Conservation (phyloP, 2,329 filamentous ascomycete species). For the Epichloe elymi region DNA sequence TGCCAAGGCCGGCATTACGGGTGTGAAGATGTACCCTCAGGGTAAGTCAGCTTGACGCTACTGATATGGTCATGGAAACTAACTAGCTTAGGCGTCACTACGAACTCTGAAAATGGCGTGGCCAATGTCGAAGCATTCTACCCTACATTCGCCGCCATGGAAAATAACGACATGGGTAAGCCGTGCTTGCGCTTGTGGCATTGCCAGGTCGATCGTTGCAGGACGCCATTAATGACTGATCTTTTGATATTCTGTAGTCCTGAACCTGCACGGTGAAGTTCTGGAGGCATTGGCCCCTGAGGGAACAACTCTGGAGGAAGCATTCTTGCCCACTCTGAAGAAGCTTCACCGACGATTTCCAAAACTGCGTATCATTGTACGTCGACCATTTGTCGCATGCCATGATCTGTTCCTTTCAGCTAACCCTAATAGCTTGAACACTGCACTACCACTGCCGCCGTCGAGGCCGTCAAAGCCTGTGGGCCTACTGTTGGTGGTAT, state of each 20-base stretch:
- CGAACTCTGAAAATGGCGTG: slow-evolving; percentile 57
- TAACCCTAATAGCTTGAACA: slow-evolving; percentile 48
- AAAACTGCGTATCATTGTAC: slow-evolving; percentile 41
- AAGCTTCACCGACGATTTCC: slow-evolving; percentile 66
- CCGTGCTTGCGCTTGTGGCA: background rate
- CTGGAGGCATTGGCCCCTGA: slow-evolving; percentile 35
- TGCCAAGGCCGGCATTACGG: slow-evolving; percentile 54
- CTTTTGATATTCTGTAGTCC: slow-evolving; percentile 28
- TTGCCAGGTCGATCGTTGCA: background rate
- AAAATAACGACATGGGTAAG: slow-evolving; percentile 51
- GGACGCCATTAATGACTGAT: background rate
- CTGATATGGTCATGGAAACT: background rate
- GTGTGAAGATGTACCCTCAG: slow-evolving; percentile 59
- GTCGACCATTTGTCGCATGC: background rate
- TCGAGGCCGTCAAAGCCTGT: slow-evolving; percentile 64
- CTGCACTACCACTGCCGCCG: slow-evolving; percentile 71
- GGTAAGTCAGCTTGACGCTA: background rate
- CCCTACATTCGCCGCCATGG: slow-evolving; percentile 80
- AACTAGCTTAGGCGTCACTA: slow-evolving; percentile 38
- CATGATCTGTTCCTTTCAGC: background rate
- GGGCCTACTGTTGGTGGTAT: slow-evolving; percentile 57
- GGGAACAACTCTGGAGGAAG: slow-evolving; percentile 30
- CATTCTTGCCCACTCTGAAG: slow-evolving; percentile 68
- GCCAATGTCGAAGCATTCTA: slow-evolving; percentile 54
- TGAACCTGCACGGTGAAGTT: slow-evolving; percentile 91